These are phyloP conservation scores for Umbilicus rupestris DNA, from an alignment of 164 flowering plant species.

Conservation along the genomic window DNA sequence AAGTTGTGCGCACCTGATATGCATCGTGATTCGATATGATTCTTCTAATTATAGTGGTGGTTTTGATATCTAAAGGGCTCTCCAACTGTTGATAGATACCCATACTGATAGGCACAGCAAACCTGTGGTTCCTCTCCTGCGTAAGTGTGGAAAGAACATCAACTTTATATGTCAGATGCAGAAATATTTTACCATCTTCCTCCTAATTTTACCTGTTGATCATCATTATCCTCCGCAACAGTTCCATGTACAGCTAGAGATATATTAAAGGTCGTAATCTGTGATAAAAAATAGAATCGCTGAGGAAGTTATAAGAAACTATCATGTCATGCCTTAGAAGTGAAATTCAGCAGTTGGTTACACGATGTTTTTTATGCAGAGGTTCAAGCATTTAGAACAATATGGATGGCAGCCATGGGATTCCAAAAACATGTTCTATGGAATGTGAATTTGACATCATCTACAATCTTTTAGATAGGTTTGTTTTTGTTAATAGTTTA, in stretches of 20 bases:
- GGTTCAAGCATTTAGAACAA: no score
- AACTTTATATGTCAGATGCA: constrained; percentile 8
- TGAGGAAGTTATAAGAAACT: neutral
- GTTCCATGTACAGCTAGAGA: constrained; percentile 92
- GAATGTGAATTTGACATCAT: no score
- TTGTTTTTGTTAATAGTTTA: no score
- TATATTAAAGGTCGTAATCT: constrained; percentile 91
- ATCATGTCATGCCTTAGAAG: no score
- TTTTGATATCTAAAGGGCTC: constrained; percentile 82
- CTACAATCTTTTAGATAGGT: no score
- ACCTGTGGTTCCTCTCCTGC: constrained; percentile 63
- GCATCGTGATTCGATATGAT: constrained; percentile 94
- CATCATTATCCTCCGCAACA: constrained; percentile 72
- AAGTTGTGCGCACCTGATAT: constrained; percentile 50
- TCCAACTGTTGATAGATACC: constrained; percentile 60
- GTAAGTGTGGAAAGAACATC: constrained; percentile 10
- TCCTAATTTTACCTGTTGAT: constrained; percentile 42
- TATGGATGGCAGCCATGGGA: no score
- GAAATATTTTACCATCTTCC: neutral
- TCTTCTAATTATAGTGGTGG: constrained; percentile 79
- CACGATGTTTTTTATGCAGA: no score
- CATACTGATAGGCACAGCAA: constrained; percentile 75
- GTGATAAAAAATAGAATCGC: constrained; percentile 21
- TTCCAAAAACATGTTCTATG: no score
- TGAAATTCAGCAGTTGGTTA: no score